phyloP scores from a whole-genome alignment of 441 rosid species.

The Euphorbia schlechtendalii region DNA sequence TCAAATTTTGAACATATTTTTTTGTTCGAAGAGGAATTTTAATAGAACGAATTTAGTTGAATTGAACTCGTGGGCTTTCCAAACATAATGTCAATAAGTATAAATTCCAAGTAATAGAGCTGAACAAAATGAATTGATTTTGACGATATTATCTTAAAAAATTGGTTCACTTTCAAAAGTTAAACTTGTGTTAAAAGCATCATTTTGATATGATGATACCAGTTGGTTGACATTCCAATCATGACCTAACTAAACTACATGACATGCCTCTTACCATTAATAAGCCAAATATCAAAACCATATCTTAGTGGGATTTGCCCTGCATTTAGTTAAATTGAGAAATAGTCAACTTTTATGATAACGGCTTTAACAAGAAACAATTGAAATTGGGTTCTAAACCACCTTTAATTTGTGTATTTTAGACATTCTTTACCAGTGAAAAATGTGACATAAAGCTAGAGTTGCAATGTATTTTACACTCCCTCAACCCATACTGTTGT shows the following conservation, averaged over 20 bases:
- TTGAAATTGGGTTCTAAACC: conserved; percentile 31
- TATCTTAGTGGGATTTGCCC: neutral
- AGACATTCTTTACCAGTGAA: neutral
- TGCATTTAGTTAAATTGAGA: neutral
- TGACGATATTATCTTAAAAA: too few relatives aligned
- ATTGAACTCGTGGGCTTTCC: too few relatives aligned
- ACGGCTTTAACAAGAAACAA: conserved; percentile 43
- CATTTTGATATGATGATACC: neutral
- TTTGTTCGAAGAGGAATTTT: too few relatives aligned
- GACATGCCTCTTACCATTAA: conserved; percentile 28
- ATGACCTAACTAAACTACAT: conserved; percentile 34
- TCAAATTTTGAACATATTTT: too few relatives aligned
- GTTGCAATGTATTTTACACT: neutral
- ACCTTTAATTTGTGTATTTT: conserved; percentile 11
- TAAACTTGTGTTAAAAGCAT: conserved; percentile 34
- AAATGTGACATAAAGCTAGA: conserved; percentile 13
- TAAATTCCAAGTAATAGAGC: too few relatives aligned
- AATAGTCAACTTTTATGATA: conserved; percentile 15
- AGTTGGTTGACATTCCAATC: conserved; percentile 38
- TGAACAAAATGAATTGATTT: too few relatives aligned
- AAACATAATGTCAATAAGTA: too few relatives aligned
- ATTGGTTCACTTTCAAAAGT: too few relatives aligned
- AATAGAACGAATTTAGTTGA: too few relatives aligned
- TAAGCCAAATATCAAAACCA: neutral
- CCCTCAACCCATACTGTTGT: too few relatives aligned